A percentile compares a stretch with the other conserved stretches of the same genome.
phyloP scores from a whole-genome alignment of 2,329 filamentous ascomycete genomes.

The Scopulariopsis brevicaulis region DNA sequence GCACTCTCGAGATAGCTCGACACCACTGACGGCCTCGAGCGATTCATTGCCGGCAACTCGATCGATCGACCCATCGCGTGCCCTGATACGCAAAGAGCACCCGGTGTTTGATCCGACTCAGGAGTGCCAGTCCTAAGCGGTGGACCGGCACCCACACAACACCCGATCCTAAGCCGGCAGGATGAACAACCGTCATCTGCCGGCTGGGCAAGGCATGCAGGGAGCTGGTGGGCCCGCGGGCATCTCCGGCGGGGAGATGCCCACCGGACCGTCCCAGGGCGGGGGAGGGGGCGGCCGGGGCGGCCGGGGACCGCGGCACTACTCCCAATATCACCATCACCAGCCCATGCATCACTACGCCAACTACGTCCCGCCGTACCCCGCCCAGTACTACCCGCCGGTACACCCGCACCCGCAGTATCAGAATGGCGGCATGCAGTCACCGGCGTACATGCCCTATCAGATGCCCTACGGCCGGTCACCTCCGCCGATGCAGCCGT shows the following conservation, averaged over 20 bases:
- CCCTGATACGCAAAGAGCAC: not conserved
- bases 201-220: slow-evolving; percentile 59
- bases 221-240: slow-evolving; percentile 26
- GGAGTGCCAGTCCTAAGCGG: slow-evolving; percentile 2
- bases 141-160: slow-evolving; percentile 8
- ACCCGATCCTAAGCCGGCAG: slow-evolving; percentile 51
- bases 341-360: slow-evolving; percentile 15
- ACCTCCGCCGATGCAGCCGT: slow-evolving; percentile 41
- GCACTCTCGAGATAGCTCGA: not conserved
- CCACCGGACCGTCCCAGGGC: slow-evolving; percentile 2
- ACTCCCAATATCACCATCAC: slow-evolving; percentile 18
- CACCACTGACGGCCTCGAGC: not conserved
- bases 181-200: slow-evolving; percentile 70
- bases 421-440: slow-evolving; percentile 36
- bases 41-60: not conserved
- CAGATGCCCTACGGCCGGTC: slow-evolving; percentile 33
- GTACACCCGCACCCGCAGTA: slow-evolving; percentile 36
- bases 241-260: slow-evolving; percentile 13
- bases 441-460: slow-evolving; percentile 35
- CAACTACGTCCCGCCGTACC: slow-evolving; percentile 25
- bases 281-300: slow-evolving; percentile 1
- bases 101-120: not conserved
- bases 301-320: slow-evolving; percentile 1
- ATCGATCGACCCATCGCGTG: not conserved
- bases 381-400: slow-evolving; percentile 2